Evolutionary conservation across 2,329 filamentous ascomycete genomes (phyloP), one percentile per base, ranked within the genome.

Genomic region (Torrubiella hemipterigena): DNA sequence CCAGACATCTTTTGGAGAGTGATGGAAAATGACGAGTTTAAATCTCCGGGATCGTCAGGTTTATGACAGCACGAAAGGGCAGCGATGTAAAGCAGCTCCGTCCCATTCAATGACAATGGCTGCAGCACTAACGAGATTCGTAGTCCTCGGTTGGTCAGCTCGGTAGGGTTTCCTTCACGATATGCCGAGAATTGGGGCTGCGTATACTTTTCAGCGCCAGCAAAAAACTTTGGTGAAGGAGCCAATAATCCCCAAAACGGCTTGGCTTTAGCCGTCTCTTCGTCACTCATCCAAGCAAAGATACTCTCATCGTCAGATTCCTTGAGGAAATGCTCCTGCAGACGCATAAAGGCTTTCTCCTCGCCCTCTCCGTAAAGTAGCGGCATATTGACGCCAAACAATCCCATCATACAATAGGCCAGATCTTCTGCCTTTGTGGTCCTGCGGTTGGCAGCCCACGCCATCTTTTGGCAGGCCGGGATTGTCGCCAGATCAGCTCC

Each of bases 291-390:
- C 45, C 45, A 47, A 1, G 42, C 39, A 28, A 42, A 40, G 8
- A 40, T 17, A 1, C 32, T 39, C 6, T 45, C 33, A 16, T 46
- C 42, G 19, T 47, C 39, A 8, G 38, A 39, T 12, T 40, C 34
- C 12, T 40, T 39, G 3, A 47, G 24, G 3, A 47, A 45, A 22
- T 47, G 40, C 27, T 47, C 43, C 13, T 48, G 45, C 22, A 47
- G 33, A 4, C 44, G 38, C 16, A 45, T 33, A 18, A 48, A 47
- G 0, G 45, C 43, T 13, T 33, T 39, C 3, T 41, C 35, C 12
- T 22, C 27, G 0, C 43, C 43, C 11, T 40, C 33, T n/a, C 42
- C 42, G 28, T 24, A 24, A 6, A 24, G 14, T 29, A 40, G 31
- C 4, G 38, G 33, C 38, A 40, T 40, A 23, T 36, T 34, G 14